Evolutionary conservation across 2,329 filamentous ascomycete species (phyloP).

Genomic region (Hirsutella minnesotensis): DNA sequence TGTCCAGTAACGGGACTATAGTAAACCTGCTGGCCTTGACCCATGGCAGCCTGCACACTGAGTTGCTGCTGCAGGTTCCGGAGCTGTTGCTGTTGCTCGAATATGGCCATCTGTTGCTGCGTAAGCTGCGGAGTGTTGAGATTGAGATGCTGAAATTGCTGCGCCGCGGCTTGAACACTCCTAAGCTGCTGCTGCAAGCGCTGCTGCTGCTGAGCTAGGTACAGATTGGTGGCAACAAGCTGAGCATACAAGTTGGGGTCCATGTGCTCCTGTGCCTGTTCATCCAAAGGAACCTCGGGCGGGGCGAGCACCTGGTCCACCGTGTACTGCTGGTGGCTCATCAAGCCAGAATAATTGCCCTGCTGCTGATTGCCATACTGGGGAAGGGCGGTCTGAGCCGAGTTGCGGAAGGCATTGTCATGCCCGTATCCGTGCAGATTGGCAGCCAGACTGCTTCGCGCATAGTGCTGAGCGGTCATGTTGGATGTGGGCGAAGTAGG

Average conservation of each 20-base stretch:
- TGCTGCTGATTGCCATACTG: constrained; percentile 28
- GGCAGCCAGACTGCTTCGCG: constrained; percentile 30
- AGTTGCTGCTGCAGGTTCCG: constrained; percentile 28
- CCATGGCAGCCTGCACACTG: constrained; percentile 22
- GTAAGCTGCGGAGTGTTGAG: constrained; percentile 41
- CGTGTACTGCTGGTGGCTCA: constrained; percentile 45
- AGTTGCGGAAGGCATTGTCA: constrained; percentile 28
- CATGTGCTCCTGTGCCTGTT: constrained; percentile 59
- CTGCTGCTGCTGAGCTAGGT: constrained; percentile 89
- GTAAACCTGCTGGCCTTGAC: constrained; percentile 64
- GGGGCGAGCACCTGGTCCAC: constrained; percentile 84
- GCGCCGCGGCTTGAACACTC: constrained; percentile 69
- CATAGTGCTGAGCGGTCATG: constrained; percentile 26
- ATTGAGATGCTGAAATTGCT: constrained; percentile 70
- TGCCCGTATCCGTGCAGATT: constrained; percentile 32
- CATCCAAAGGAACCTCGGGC: constrained; percentile 64
- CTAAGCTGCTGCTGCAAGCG: constrained; percentile 87
- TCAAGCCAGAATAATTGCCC: constrained; percentile 16
- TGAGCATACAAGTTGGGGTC: constrained; percentile 82
- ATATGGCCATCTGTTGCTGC: constrained; percentile 36
- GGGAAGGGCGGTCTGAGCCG: constrained; percentile 47
- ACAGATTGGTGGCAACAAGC: constrained; percentile 81
- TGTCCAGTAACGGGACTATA: constrained; percentile 82
- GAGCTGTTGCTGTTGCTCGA: constrained; percentile 30
- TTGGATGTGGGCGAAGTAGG: constrained; percentile 46